Percentiles rank a stretch among this genome's conserved stretches.
Conservation (phyloP, 345 rosid genomes). For the Murraya koenigii region DNA sequence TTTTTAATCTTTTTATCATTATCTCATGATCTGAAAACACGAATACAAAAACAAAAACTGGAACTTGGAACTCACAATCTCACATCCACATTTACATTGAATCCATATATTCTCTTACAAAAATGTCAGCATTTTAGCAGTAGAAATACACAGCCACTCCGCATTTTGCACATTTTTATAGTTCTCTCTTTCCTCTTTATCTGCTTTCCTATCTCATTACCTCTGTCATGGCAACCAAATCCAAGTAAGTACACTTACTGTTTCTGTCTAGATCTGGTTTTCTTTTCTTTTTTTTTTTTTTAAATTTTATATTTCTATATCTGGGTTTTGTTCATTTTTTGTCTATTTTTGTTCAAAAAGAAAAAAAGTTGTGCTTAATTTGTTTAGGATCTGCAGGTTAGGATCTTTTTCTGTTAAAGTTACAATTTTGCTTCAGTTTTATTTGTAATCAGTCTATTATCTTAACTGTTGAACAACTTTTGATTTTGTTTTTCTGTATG, state of each 20-base stretch:
- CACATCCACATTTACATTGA: neutral
- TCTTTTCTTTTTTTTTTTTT: neutral
- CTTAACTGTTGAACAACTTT: neutral
- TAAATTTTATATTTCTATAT: neutral
- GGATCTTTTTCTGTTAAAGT: slow-evolving; percentile 15
- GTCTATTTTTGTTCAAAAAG: slow-evolving; percentile 1
- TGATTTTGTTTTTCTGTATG: slow-evolving; percentile 3
- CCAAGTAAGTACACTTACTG: slow-evolving; percentile 44
- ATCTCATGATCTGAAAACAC: slow-evolving; percentile 1
- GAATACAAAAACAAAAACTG: neutral
- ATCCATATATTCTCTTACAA: slow-evolving; percentile 14
- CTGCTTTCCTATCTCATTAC: slow-evolving; percentile 6
- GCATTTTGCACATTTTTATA: neutral
- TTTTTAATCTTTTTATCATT: neutral
- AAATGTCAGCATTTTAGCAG: slow-evolving; percentile 39
- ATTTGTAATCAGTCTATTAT: neutral
- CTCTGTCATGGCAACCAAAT: slow-evolving; percentile 54
- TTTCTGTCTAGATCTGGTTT: slow-evolving; percentile 35
- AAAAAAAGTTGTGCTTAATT: neutral
- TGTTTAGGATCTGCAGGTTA: neutral
- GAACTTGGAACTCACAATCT: neutral
- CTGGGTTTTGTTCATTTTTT: slow-evolving; percentile 11
- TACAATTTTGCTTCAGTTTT: neutral
- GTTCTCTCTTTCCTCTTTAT: slow-evolving; percentile 16
- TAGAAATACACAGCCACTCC: neutral